Base-by-base conservation (phyloP, 116 monocot genomes). In the Dioscorea cayenensis region DNA sequence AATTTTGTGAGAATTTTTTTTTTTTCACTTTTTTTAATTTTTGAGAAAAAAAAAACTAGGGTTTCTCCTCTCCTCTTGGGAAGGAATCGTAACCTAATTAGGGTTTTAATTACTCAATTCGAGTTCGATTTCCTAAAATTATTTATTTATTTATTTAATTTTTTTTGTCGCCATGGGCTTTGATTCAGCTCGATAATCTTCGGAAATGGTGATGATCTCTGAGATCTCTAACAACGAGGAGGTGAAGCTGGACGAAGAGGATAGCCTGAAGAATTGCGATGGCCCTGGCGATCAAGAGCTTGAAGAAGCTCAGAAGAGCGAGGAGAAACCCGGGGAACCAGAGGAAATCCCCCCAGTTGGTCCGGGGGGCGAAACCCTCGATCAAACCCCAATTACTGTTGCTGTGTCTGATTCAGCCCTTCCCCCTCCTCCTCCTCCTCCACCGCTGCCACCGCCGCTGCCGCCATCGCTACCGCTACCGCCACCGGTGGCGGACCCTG, bases 191-290 rank as follows among this genome's bases (percentile, higher is more conserved):
- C 6, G 43, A 6, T 7, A 1, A 43, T 12, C 55, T 18, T 21
- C 69, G 22, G 52, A 28, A 3, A 82, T 82, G 82, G 82, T 78
- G 62, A 52, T 62, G 18, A 82, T 78, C 75, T 52, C 82, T 36
- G 82, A 82, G 49, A 67, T 82, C 49, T n/a, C 55, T n/a, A 55
- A 55, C 19, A 28, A 70, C 16, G 51, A 43, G 49, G 60, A 48
- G 13, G 37, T 27, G 63, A 36, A 64, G 70, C 63, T 12, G 29
- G 6, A 28, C 14, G 63, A 50, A 51, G 68, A 62, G 29, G 48
- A 35, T 25, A 18, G 21, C 58, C 22, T 36, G 5, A 51, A 13
- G 18, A 35, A 32, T 14, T 20, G 48, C 43, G 43, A 43, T 43
- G 8, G 8, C 7, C 11, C 7, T 43, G 43, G 43, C 7, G 43